These are phyloP conservation scores for Mycena crocata DNA, from an alignment of 768 basidiomycete genomes.

Conservation along the genomic window DNA sequence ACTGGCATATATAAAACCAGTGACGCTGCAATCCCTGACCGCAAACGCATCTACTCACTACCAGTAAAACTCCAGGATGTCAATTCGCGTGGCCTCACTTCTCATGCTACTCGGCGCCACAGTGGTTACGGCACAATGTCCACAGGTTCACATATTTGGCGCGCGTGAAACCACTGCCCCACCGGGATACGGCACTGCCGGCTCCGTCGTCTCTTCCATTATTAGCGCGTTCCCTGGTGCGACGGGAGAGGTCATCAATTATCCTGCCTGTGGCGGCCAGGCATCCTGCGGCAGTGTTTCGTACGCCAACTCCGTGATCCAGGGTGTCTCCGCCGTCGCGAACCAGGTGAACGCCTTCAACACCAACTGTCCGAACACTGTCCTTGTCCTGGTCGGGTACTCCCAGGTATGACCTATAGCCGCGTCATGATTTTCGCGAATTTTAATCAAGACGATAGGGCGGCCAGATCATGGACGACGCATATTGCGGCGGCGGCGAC, in stretches of 20 bases:
- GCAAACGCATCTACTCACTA: not conserved
- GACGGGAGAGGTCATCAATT: slow-evolving; percentile 48
- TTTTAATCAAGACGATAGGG: too few species aligned
- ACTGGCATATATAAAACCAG: not conserved
- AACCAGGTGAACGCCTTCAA: slow-evolving; percentile 48
- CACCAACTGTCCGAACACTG: slow-evolving; percentile 43
- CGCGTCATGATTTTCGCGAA: too few species aligned
- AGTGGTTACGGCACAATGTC: slow-evolving; percentile 38
- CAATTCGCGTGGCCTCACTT: slow-evolving; percentile 27
- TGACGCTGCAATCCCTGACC: not conserved
- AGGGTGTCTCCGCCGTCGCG: slow-evolving; percentile 46
- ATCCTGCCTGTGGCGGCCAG: slow-evolving; percentile 51
- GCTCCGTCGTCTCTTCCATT: slow-evolving; percentile 43
- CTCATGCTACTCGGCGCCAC: slow-evolving; percentile 27
- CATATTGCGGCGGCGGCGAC: slow-evolving; percentile 49
- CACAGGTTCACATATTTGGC: slow-evolving; percentile 48
- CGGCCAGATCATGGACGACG: slow-evolving; percentile 49
- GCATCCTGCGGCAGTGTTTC: slow-evolving; percentile 45
- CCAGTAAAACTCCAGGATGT: not conserved
- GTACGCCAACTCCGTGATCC: slow-evolving; percentile 45
- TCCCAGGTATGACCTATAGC: slow-evolving; percentile 47
- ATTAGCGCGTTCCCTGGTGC: slow-evolving; percentile 43
- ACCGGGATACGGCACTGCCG: slow-evolving; percentile 46
- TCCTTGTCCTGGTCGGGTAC: slow-evolving; percentile 48
- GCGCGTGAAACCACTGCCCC: slow-evolving; percentile 49